Evolutionary conservation across 2,329 filamentous ascomycete species (phyloP), one percentile per base, ranked within the genome.

Genomic region (Paracorniculantispora psalliotae): DNA sequence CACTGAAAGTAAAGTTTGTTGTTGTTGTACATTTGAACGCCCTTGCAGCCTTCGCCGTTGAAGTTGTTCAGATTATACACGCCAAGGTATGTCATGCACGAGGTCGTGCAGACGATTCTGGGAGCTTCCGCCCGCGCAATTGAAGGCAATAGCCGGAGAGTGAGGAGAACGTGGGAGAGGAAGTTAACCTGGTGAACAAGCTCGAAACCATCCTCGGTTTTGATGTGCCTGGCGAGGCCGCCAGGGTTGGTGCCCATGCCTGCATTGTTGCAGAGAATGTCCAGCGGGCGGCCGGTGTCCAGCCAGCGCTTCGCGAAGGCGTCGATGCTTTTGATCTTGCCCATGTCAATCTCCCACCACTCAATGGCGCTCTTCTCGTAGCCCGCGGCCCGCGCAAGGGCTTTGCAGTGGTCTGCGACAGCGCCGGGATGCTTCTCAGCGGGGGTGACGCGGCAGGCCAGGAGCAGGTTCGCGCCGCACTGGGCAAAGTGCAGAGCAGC

Each of bases 1-100:
- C 65, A 65, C 60, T 72, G 69, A 57, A 68, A 71, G 61, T 68
- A 71, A 6, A 72, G 62, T 55, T 72, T 72, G 63, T 71, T 72
- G 61, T 72, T 69, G 12, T 58, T 33, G 61, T 72, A 72, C 25
- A 59, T 35, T 28, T 59, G 48, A n/a, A 61, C 60, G 37, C 60
- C 60, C 5, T 46, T 23, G 39, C 61, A 55, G 35, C 51, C 56
- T 19, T 62, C 60, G 35, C 62, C 63, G 59, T 70, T 69, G 55
- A 61, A 65, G 49, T 71, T 66, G 30, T 35, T 30, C 15, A 69
- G 61, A 50, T 68, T 54, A 64, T 65, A 68, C 2, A 28, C 50
- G 23, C 68, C 68, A n/a, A 66, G 46, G 59, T 66, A 67, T 21
- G 69, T 67, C 59, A 69, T 65, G 61, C 64, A 67, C 21, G 66